phyloP scores from a whole-genome alignment of 257 asterid species.

The Penstemon barbatus region DNA sequence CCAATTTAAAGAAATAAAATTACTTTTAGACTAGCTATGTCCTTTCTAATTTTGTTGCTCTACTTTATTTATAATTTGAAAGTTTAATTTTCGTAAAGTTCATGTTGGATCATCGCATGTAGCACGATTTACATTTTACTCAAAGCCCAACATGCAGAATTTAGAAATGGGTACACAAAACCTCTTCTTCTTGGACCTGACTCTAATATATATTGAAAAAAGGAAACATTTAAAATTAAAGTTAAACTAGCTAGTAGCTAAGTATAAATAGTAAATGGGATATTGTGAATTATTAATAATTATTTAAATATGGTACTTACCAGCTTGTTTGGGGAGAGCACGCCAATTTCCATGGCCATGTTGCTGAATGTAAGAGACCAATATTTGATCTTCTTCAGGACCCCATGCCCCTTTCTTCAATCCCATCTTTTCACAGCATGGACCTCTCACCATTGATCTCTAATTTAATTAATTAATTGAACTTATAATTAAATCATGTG shows the following conservation, averaged over 20 bases:
- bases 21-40: background rate
- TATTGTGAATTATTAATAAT: background rate
- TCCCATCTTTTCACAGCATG: slow-evolving; percentile 71
- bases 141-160: too few relatives aligned
- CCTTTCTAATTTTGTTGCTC: too few relatives aligned
- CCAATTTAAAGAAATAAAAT: background rate
- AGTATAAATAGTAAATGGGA: too few relatives aligned
- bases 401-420: slow-evolving; percentile 69
- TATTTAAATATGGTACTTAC: slow-evolving; percentile 22
- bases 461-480: background rate
- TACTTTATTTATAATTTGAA: too few relatives aligned
- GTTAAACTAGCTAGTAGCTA: too few relatives aligned
- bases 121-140: too few relatives aligned
- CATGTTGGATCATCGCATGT: too few relatives aligned
- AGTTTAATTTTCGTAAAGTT: too few relatives aligned
- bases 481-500: background rate
- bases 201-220: too few relatives aligned
- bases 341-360: slow-evolving; percentile 69
- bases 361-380: slow-evolving; percentile 47
- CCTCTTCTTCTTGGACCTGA: too few relatives aligned
- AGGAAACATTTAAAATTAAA: too few relatives aligned
- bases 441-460: slow-evolving; percentile 71
- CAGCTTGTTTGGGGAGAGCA: slow-evolving; percentile 69
- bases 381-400: slow-evolving; percentile 59
- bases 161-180: too few relatives aligned